These are phyloP conservation scores for Yarrowia bubula DNA, from an alignment of 805 yeast species.

Conservation along the genomic window DNA sequence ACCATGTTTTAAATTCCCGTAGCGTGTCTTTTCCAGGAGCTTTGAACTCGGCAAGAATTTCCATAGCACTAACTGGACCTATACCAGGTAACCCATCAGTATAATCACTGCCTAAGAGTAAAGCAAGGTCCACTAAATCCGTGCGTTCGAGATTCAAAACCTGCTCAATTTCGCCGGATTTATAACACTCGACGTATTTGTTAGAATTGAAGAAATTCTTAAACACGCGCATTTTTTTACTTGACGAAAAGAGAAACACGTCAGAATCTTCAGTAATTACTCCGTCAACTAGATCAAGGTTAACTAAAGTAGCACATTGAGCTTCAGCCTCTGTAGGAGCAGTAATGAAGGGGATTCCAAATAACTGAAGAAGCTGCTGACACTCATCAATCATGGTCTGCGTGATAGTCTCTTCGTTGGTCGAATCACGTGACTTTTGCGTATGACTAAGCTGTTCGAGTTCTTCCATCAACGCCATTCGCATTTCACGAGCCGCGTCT, in stretches of 20 bases:
- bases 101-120: constrained; percentile 88
- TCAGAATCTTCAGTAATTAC: constrained; percentile 97
- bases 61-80: constrained; percentile 92
- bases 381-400: constrained; percentile 83
- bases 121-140: constrained; percentile 75
- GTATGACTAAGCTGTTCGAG: constrained; percentile 75
- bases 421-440: constrained; percentile 40
- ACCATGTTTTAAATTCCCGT: constrained; percentile 52
- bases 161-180: constrained; percentile 53
- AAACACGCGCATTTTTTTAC: constrained; percentile 50
- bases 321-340: constrained; percentile 99
- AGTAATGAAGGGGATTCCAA: constrained; percentile 91
- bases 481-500: constrained; percentile 70
- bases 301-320: constrained; percentile 80
- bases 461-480: constrained; percentile 64
- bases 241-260: constrained; percentile 91
- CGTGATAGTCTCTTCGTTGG: constrained; percentile 68
- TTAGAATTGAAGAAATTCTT: constrained; percentile 94
- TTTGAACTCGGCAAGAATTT: constrained; percentile 77
- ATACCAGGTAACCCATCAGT: constrained; percentile 89
- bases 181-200: constrained; percentile 84
- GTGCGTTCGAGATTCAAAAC: constrained; percentile 64
- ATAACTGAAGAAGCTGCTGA: constrained; percentile 78
- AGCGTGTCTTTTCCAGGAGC: constrained; percentile 46
- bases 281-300: constrained; percentile 82